A percentile compares a stretch with the other conserved stretches of the same genome.
phyloP scores from a whole-genome alignment of 2,329 filamentous ascomycete species.

The Colletotrichum sp. region DNA sequence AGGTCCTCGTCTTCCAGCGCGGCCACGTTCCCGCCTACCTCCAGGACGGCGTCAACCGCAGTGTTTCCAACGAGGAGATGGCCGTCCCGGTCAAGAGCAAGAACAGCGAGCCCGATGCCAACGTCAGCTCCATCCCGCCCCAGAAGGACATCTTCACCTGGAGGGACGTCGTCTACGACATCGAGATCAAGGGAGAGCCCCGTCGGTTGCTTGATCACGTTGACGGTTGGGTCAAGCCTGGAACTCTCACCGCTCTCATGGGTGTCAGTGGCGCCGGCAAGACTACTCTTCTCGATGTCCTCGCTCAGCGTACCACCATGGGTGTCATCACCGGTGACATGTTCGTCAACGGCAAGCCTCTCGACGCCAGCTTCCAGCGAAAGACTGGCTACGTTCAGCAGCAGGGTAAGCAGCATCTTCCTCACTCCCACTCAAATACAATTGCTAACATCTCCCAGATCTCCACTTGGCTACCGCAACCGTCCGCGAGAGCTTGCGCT shows the following conservation, averaged over 20 bases:
- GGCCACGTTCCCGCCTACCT: conserved; percentile 54
- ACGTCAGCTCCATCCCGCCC: conserved; percentile 38
- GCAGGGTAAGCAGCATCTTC: conserved; percentile 46
- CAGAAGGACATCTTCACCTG: conserved; percentile 75
- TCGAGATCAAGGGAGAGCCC: conserved; percentile 74
- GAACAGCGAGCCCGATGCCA: conserved; percentile 46
- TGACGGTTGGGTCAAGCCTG: conserved; percentile 88
- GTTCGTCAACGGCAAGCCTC: conserved; percentile 65
- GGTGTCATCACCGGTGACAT: conserved; percentile 71
- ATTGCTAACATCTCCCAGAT: conserved; percentile 40
- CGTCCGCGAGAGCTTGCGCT: conserved; percentile 58
- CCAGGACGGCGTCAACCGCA: conserved; percentile 30
- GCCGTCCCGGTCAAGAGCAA: conserved; percentile 56
- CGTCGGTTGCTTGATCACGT: conserved; percentile 80
- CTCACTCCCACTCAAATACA: not conserved
- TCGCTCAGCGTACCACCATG: conserved; percentile 57
- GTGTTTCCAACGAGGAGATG: conserved; percentile 33
- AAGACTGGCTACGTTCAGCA: conserved; percentile 73
- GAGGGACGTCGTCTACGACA: conserved; percentile 74
- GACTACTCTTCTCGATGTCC: conserved; percentile 46
- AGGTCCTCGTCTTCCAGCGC: conserved; percentile 71
- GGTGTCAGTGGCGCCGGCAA: conserved; percentile 59
- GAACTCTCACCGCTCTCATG: conserved; percentile 82
- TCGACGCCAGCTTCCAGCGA: conserved; percentile 64
- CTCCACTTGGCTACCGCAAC: conserved; percentile 61